phyloP scores from a whole-genome alignment of 495 filamentous ascomycete genomes.

The Xylaria intraflava region DNA sequence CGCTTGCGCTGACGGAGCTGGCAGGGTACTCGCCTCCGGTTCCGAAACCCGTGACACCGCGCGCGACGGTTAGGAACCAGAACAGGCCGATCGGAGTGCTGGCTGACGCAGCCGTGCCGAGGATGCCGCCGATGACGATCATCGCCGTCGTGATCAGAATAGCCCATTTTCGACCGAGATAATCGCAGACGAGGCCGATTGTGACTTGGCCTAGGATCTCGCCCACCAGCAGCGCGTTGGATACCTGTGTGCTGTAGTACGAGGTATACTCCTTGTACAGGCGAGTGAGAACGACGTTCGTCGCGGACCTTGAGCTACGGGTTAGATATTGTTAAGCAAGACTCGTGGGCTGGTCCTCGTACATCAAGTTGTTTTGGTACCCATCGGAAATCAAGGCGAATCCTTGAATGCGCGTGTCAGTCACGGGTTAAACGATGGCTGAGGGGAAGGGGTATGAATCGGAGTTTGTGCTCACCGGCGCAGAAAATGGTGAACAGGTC shows the following conservation, averaged over 20 bases:
- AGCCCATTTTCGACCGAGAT: slow-evolving; percentile 46
- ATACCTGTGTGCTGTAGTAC: slow-evolving; percentile 28
- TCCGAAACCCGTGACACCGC: slow-evolving; percentile 49
- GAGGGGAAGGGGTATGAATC: neutral
- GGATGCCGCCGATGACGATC: slow-evolving; percentile 47
- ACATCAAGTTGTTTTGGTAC: slow-evolving; percentile 50
- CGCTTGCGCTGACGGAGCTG: slow-evolving; percentile 37
- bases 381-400: slow-evolving; percentile 48
- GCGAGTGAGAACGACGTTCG: slow-evolving; percentile 43
- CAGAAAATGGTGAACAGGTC: slow-evolving; percentile 12
- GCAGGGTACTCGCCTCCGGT: slow-evolving; percentile 40
- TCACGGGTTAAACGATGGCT: neutral
- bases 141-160: slow-evolving; percentile 46
- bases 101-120: slow-evolving; percentile 43
- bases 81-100: slow-evolving; percentile 44
- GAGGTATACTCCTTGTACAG: slow-evolving; percentile 44
- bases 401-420: slow-evolving; percentile 21
- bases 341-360: neutral
- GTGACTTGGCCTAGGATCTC: slow-evolving; percentile 47
- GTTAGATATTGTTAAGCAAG: neutral
- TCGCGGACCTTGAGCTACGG: slow-evolving; percentile 32
- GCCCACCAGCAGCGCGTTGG: slow-evolving; percentile 49
- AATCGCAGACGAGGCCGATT: slow-evolving; percentile 47
- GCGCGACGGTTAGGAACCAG: slow-evolving; percentile 50
- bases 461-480: slow-evolving; percentile 3